Base-by-base conservation (phyloP, 345 rosid genomes). In the Aquilaria sinensis region DNA sequence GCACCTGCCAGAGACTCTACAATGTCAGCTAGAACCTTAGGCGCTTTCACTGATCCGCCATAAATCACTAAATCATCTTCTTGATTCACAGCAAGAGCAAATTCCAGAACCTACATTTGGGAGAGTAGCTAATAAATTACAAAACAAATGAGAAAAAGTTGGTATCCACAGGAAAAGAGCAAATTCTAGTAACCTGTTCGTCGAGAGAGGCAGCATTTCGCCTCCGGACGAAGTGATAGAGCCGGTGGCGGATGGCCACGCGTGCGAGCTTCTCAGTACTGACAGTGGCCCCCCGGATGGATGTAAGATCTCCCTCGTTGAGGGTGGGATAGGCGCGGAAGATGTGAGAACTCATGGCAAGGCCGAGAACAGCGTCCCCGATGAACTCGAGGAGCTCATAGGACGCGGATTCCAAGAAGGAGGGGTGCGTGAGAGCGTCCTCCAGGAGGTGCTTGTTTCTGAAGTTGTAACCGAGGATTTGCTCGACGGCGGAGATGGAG, bases 181-280 rank as follows among this genome's bases (percentile, higher is more conserved):
- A 10, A 47, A 55, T 63, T 23, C 23, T 23, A 23, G 23, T 23
- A 23, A 78, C 96, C 90, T 76, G 79, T 4, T 77, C 79, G 14
- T 83, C 89, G n/a, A 83, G 76, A 1, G 75, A 5, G 53, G 63
- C 23, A 51, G 78, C 70, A 60, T 73, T 83, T 69, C 72, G 87
- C 13, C 84, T 70, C 23, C 23, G 23, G 12, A 88, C 60, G 47
- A 72, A 79, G 5, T 31, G 32, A 47, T 80, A 84, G 9, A 92
- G 77, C 0, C 79, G 72, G 29, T 75, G 89, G 10, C 55, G 76
- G 60, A 87, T 59, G 31, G 96, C 82, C 32, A 84, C 86, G 30
- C 95, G 95, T 10, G 98, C 92, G 48, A 92, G 81, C 58, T 89
- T 92, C 83, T 92, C 98, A 2, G 83, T 92, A 43, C 92, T 83